These are phyloP conservation scores for Striga asiatica DNA, from an alignment of 257 asterid genomes.

Conservation along the genomic window DNA sequence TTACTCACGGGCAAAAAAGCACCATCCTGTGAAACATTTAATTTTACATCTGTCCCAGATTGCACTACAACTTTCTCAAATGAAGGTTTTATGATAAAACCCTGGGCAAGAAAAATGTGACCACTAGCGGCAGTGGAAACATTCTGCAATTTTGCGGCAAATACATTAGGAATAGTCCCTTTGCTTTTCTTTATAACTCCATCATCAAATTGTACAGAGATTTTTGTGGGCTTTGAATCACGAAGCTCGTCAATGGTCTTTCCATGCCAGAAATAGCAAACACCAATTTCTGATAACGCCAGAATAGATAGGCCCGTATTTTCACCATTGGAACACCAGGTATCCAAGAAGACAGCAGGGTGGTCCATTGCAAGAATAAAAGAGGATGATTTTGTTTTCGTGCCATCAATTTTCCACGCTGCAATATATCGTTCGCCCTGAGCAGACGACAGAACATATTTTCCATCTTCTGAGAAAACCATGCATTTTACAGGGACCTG, in stretches of 20 bases:
- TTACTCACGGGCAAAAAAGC: constrained; percentile 57
- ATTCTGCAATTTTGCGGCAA: constrained; percentile 72
- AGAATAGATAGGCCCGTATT: constrained; percentile 49
- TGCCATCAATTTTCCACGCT: constrained; percentile 65
- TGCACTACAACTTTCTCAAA: constrained; percentile 69
- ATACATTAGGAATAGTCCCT: constrained; percentile 44
- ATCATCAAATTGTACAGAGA: constrained; percentile 40
- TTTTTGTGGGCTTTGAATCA: constrained; percentile 60
- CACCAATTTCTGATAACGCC: constrained; percentile 83
- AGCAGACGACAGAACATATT: constrained; percentile 69
- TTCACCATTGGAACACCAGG: constrained; percentile 26
- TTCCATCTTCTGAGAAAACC: constrained; percentile 77
- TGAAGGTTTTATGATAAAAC: constrained; percentile 65
- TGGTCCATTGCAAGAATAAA: constrained; percentile 76
- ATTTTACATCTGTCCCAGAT: constrained; percentile 50
- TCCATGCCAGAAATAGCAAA: constrained; percentile 85
- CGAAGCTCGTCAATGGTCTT: constrained; percentile 49
- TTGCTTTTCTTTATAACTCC: constrained; percentile 35
- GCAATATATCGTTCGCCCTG: constrained; percentile 68
- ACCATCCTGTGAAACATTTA: constrained; percentile 55
- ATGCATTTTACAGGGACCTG: constrained; percentile 79
- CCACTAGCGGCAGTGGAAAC: constrained; percentile 37
- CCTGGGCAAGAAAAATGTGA: constrained; percentile 64
- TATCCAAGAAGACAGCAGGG: constrained; percentile 76
- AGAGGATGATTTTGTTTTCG: constrained; percentile 59